Evolutionary conservation across 2,329 filamentous ascomycete species (phyloP).

Genomic region (Venturia oleaginea): DNA sequence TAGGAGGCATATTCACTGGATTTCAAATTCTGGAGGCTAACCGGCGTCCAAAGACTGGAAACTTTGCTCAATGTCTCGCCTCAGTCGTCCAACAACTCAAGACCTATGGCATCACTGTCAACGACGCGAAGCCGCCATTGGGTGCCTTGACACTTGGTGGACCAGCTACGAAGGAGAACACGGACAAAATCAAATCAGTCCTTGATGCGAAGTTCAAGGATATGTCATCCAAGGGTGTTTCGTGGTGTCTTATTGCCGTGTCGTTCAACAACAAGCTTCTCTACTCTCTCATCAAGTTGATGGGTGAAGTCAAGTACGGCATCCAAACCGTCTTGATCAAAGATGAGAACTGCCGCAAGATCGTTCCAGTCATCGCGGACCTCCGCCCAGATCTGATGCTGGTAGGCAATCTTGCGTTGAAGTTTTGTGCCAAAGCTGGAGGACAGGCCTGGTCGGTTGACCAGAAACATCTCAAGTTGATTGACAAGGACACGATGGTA

Average conservation of each 20-base stretch:
- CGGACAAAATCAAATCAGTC: neutral
- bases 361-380: conserved; percentile 21
- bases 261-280: conserved; percentile 41
- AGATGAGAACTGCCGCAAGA: conserved; percentile 18
- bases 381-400: conserved; percentile 19
- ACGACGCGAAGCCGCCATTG: neutral
- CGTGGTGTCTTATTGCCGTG: conserved; percentile 55
- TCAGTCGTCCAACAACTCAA: neutral
- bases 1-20: conserved; percentile 2
- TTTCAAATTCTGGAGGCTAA: neutral
- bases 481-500: conserved; percentile 63
- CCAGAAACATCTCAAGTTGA: conserved; percentile 41
- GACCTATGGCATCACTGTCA: neutral
- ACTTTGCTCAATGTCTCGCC: neutral
- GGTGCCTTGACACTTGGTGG: neutral
- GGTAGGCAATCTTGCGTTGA: conserved; percentile 45
- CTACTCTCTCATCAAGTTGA: conserved; percentile 59
- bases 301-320: conserved; percentile 58
- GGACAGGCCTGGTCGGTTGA: conserved; percentile 55
- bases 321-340: conserved; percentile 57
- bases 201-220: neutral
- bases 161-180: neutral
- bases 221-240: conserved; percentile 17
- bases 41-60: neutral
- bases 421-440: conserved; percentile 72